These are phyloP conservation scores for Chlorociboria aeruginascens DNA, from an alignment of 495 filamentous ascomycete species.

Conservation along the genomic window DNA sequence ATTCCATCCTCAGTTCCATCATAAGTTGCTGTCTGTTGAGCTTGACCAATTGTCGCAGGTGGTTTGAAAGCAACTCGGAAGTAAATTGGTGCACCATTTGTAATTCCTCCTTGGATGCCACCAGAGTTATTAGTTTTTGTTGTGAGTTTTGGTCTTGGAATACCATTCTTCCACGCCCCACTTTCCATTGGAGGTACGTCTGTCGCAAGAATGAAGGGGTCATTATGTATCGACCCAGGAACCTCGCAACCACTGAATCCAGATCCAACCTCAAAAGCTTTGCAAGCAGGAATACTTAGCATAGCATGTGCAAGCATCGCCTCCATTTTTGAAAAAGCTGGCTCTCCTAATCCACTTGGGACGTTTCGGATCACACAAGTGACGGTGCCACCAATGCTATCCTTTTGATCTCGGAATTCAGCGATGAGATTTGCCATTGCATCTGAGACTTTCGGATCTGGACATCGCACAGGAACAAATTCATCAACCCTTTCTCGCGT, in stretches of 20 bases:
- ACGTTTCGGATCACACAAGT: slow-evolving; percentile 91
- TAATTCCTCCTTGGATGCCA: slow-evolving; percentile 93
- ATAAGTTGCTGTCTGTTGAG: slow-evolving; percentile 77
- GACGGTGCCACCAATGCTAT: slow-evolving; percentile 93
- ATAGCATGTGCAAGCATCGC: slow-evolving; percentile 90
- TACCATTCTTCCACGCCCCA: slow-evolving; percentile 28
- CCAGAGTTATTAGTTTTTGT: slow-evolving; percentile 96
- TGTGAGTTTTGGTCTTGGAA: slow-evolving; percentile 43
- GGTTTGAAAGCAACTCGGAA: slow-evolving; percentile 96
- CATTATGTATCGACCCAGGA: slow-evolving; percentile 87
- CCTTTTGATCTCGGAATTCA: slow-evolving; percentile 63
- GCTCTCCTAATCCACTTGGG: slow-evolving; percentile 83
- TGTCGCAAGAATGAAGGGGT: slow-evolving; percentile 60
- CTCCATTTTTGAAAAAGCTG: slow-evolving; percentile 93
- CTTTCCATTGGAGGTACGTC: slow-evolving; percentile 19
- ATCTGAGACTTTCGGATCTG: slow-evolving; percentile 46
- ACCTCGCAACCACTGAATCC: slow-evolving; percentile 84
- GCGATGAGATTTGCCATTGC: slow-evolving; percentile 76
- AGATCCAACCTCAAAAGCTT: slow-evolving; percentile 93
- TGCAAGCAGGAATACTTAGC: slow-evolving; percentile 94
- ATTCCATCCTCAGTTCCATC: slow-evolving; percentile 55
- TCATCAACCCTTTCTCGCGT: slow-evolving; percentile 70
- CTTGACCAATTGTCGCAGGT: slow-evolving; percentile 87
- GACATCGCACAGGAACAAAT: slow-evolving; percentile 79
- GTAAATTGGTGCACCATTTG: slow-evolving; percentile 89